Percentiles rank a stretch among this genome's conserved stretches.
phyloP scores from a whole-genome alignment of 106 monocot genomes.

The Dendrobium catenatum region DNA sequence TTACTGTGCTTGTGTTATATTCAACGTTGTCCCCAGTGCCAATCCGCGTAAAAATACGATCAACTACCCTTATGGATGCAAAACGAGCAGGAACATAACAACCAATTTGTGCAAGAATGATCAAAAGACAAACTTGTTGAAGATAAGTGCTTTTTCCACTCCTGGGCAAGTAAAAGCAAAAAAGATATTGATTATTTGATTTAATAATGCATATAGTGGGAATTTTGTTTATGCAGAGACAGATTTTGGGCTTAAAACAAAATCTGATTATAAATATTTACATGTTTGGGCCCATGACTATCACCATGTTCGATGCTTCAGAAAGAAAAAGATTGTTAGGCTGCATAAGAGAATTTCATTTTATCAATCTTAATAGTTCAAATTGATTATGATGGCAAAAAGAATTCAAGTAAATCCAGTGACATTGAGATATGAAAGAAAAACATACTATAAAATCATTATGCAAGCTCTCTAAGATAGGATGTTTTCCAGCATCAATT shows the following conservation, averaged over 20 bases:
- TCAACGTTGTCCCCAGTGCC: slow-evolving; percentile 81
- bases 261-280: slow-evolving; percentile 11
- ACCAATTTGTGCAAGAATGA: slow-evolving; percentile 94
- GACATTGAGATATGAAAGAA: slow-evolving; percentile 4
- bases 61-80: slow-evolving; percentile 83
- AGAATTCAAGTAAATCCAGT: background rate
- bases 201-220: background rate
- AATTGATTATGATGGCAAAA: background rate
- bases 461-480: slow-evolving; percentile 77
- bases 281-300: slow-evolving; percentile 99
- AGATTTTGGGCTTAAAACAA: background rate
- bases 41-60: slow-evolving; percentile 94
- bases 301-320: slow-evolving; percentile 92
- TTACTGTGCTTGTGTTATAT: slow-evolving; percentile 92
- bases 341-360: slow-evolving; percentile 35
- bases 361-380: background rate
- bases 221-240: background rate
- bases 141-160: slow-evolving; percentile 99
- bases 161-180: slow-evolving; percentile 38
- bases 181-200: background rate
- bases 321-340: slow-evolving; percentile 96
- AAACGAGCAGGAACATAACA: slow-evolving; percentile 96
- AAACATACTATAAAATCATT: slow-evolving; percentile 76
- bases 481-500: slow-evolving; percentile 92
- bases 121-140: slow-evolving; percentile 83